Evolutionary conservation across 768 basidiomycete genomes (phyloP), one percentile per base, ranked within the genome.

Genomic region (Amanita phalloides): DNA sequence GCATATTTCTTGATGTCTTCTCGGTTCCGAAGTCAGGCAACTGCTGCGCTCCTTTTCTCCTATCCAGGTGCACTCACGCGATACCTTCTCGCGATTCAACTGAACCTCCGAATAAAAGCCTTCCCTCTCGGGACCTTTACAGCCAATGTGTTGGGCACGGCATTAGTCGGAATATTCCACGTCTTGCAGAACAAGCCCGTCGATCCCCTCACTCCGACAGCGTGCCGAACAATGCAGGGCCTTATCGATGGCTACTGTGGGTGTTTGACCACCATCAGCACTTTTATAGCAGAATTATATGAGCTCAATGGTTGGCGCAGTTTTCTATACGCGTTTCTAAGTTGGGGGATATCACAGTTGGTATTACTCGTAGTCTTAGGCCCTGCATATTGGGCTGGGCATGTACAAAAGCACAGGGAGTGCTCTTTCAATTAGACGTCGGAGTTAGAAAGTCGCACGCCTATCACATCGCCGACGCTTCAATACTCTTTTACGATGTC

Each of bases 161-260:
- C 82, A n/a, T 65, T 98, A 53, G 73, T 96, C 21, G 86, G 84
- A 17, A 70, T 74, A 21, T 81, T 86, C 58, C 82, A 79, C 58
- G 80, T 87, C 47, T 64, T 91, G 39, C 87, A 91, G 63, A 77
- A 79, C 52, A 69, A 69, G 9, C 14, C 53, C 6, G 55, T 63
- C 32, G 55, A 66, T 32, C 70, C 75, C 9, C 63, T 71, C 6
- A 77, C 83, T 1, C 62, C 66, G 20, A 67, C 73, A 53, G 72
- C 77, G 32, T 96, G 94, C 61, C 72, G 77, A 23, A 70, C 90
- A 17, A 65, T 97, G 38, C 84, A 89, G 61, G 94, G 91, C 1
- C 67, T 98, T 35, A 71, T 74, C 21, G 91, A 97, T 62, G 96
- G 96, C 6, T 97, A 91, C 62, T 97, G 94, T 62, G 96, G 93